phyloP scores from a whole-genome alignment of 2,329 filamentous ascomycete species.

The Xylaria arbuscula region DNA sequence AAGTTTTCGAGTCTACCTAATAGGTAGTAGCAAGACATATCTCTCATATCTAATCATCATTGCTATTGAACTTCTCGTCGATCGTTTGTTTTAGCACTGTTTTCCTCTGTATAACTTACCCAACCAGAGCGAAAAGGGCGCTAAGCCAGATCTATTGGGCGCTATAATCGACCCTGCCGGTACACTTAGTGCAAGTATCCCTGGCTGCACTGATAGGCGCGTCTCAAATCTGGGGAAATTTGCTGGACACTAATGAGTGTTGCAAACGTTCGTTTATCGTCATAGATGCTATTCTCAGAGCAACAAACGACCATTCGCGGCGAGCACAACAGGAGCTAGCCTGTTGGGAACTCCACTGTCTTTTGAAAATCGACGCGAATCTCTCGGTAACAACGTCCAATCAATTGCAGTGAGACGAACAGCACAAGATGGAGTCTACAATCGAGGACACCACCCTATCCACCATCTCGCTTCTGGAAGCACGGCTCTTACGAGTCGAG shows the following conservation, averaged over 20 bases:
- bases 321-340: not conserved
- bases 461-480: constrained; percentile 67
- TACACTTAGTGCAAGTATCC: not conserved
- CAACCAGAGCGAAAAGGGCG: not conserved
- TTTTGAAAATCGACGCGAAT: not conserved
- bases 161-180: not conserved
- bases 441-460: constrained; percentile 65
- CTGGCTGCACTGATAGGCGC: not conserved
- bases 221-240: constrained; percentile 21
- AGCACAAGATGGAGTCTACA: constrained; percentile 46
- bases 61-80: too few species aligned
- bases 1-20: too few species aligned
- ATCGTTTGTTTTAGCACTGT: too few species aligned
- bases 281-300: not conserved
- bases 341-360: not conserved
- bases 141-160: not conserved
- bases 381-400: not conserved
- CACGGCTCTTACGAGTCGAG: constrained; percentile 69
- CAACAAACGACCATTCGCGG: not conserved
- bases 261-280: not conserved
- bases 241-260: not conserved
- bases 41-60: too few species aligned
- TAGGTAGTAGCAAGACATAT: too few species aligned
- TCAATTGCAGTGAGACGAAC: not conserved
- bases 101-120: too few species aligned